These are phyloP conservation scores for Trichosanthes truncata DNA, from an alignment of 306 rosid genomes.

Conservation along the genomic window DNA sequence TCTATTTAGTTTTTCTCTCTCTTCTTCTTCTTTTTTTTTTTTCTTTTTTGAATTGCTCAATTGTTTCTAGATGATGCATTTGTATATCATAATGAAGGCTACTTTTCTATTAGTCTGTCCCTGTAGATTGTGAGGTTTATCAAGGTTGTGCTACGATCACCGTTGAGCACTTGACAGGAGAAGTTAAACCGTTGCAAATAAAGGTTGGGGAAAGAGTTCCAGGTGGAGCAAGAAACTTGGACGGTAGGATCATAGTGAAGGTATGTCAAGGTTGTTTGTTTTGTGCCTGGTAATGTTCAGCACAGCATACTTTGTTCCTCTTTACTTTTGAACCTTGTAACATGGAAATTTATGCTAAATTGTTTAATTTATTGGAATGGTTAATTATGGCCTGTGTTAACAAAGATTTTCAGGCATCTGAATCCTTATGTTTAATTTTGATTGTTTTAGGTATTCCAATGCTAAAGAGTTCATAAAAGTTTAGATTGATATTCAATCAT, in stretches of 20 bases:
- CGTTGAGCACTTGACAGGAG: constrained; percentile 93
- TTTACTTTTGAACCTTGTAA: background rate
- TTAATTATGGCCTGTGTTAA: background rate
- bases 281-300: background rate
- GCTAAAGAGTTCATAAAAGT: constrained; percentile 18
- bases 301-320: background rate
- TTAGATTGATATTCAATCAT: constrained; percentile 10
- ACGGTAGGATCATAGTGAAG: constrained; percentile 92
- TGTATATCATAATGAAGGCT: constrained; percentile 42
- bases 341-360: background rate
- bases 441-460: constrained; percentile 7
- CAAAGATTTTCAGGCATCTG: background rate
- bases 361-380: background rate
- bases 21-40: too few species aligned
- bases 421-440: background rate
- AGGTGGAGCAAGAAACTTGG: constrained; percentile 97
- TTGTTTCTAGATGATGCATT: constrained; percentile 10
- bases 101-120: constrained; percentile 97
- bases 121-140: constrained; percentile 97
- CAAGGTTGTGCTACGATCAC: constrained; percentile 93
- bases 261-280: constrained; percentile 25
- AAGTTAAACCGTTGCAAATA: constrained; percentile 82
- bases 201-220: constrained; percentile 84
- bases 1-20: background rate
- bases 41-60: too few species aligned